A percentile compares a stretch with the other conserved stretches of the same genome.
These are phyloP conservation scores for Telopea speciosissima DNA, from an alignment of 177 flowering plant genomes.

Conservation along the genomic window DNA sequence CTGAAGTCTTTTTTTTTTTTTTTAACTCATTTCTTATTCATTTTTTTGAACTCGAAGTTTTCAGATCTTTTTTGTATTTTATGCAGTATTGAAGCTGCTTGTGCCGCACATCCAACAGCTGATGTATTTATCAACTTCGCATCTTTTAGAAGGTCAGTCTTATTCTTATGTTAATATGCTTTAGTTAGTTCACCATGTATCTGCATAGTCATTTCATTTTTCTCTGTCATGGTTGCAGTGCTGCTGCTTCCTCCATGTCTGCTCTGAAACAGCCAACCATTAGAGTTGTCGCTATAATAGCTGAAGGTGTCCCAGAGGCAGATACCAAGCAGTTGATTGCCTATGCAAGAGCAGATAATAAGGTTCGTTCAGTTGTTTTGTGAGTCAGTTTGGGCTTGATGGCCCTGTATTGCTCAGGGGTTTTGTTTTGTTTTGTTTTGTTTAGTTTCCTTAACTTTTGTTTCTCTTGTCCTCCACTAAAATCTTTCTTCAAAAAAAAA, in stretches of 20 bases:
- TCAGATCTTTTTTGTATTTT: conserved; percentile 9
- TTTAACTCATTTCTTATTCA: neutral
- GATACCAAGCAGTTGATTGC: conserved; percentile 95
- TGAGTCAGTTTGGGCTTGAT: too few relatives aligned
- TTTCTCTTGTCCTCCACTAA: too few relatives aligned
- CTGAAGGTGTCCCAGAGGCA: conserved; percentile 98
- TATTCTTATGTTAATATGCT: neutral
- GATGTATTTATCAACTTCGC: conserved; percentile 98
- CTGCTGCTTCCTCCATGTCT: conserved; percentile 89
- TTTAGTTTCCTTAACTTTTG: too few relatives aligned
- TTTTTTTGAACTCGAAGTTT: conserved; percentile 1
- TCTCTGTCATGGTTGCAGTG: conserved; percentile 44
- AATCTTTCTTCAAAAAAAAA: too few relatives aligned
- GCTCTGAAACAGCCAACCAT: conserved; percentile 96
- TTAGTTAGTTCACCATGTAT: neutral
- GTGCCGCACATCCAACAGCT: conserved; percentile 94
- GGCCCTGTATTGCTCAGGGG: too few relatives aligned
- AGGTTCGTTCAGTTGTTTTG: conserved; percentile 33
- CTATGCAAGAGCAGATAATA: conserved; percentile 85
- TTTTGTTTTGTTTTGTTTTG: too few relatives aligned
- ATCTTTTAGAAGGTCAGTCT: conserved; percentile 76
- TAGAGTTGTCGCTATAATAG: conserved; percentile 90
- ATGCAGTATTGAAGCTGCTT: conserved; percentile 86
- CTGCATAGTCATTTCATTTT: conserved; percentile 7
- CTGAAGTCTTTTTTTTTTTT: neutral